phyloP scores from a whole-genome alignment of 2,329 filamentous ascomycete species.

The Microdochium bolleyi region DNA sequence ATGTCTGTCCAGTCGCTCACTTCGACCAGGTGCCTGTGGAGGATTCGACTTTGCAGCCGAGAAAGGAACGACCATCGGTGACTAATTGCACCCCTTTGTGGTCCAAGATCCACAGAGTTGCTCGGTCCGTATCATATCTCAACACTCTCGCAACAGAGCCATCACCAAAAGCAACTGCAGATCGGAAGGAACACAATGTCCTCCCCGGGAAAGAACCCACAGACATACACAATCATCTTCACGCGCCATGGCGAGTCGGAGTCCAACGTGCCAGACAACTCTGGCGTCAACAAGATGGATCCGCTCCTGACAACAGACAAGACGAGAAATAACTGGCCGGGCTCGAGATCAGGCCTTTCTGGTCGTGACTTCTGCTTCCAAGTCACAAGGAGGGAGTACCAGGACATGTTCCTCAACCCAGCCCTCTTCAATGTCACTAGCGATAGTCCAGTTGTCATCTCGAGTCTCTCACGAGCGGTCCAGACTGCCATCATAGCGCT shows the following conservation, averaged over 20 bases:
- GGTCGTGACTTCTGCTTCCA: neutral
- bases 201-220: neutral
- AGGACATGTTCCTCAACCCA: neutral
- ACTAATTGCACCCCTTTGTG: too few species aligned
- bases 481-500: conserved; percentile 3
- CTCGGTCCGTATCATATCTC: too few species aligned
- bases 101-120: too few species aligned
- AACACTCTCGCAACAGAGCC: neutral
- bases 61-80: too few species aligned
- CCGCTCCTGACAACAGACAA: neutral
- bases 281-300: conserved; percentile 1
- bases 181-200: neutral
- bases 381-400: neutral
- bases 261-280: conserved; percentile 2
- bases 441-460: conserved; percentile 1
- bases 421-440: neutral
- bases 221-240: conserved; percentile 2
- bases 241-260: conserved; percentile 4
- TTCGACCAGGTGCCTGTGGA: too few species aligned
- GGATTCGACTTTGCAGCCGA: too few species aligned
- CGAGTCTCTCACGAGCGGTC: conserved; percentile 1
- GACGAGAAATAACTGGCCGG: neutral
- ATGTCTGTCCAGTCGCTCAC: too few species aligned
- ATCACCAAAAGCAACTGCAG: neutral
- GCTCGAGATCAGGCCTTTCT: neutral